Percentiles rank a stretch among this genome's conserved stretches.
phyloP scores from a whole-genome alignment of 768 basidiomycete genomes.

The Rhodotorula taiwanensis region DNA sequence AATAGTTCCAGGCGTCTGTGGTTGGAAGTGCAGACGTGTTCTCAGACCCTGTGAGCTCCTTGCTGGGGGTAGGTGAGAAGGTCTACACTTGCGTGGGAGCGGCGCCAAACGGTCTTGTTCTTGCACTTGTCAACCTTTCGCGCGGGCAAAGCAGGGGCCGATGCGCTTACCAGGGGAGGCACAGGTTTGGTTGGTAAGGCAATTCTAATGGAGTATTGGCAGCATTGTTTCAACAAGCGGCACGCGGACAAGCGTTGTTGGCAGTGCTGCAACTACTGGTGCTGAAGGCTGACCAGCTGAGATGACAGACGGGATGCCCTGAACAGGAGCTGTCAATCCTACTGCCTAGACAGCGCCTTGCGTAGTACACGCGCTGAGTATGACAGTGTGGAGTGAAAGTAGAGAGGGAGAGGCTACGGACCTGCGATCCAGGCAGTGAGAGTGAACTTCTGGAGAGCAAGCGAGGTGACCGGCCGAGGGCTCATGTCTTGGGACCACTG shows the following conservation, averaged over 20 bases:
- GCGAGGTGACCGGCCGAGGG: too few species aligned
- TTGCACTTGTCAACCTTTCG: background rate
- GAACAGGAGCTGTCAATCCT: background rate
- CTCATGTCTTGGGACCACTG: too few species aligned
- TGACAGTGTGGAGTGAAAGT: too few species aligned
- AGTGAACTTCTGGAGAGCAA: too few species aligned
- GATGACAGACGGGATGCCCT: too few species aligned
- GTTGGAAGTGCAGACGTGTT: background rate
- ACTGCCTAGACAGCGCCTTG: too few species aligned
- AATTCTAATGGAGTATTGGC: too few species aligned
- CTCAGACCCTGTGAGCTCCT: background rate
- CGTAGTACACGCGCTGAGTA: background rate
- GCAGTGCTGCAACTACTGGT: background rate
- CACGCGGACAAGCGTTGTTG: too few species aligned
- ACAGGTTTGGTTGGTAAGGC: background rate
- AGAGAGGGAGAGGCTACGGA: too few species aligned
- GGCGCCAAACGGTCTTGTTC: background rate
- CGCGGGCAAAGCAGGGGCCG: background rate
- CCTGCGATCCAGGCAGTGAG: too few species aligned
- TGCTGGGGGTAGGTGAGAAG: background rate
- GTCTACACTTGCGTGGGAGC: background rate
- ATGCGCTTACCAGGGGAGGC: background rate
- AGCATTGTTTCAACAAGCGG: too few species aligned
- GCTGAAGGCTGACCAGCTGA: too few species aligned
- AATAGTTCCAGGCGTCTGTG: slow-evolving; percentile 1